Conservation (phyloP, 805 yeast species). For the Candida koratica region DNA sequence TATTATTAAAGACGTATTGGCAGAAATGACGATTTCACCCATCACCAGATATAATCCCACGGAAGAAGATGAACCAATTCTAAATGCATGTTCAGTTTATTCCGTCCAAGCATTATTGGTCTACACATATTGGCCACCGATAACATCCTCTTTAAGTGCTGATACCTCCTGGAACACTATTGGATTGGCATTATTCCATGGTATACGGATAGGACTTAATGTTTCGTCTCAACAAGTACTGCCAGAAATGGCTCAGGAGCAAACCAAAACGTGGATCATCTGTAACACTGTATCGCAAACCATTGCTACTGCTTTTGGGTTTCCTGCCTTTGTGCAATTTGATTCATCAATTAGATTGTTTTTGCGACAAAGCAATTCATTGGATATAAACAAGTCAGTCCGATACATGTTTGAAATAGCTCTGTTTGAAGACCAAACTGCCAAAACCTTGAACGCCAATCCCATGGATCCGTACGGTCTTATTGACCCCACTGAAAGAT, state of each 20-base stretch:
- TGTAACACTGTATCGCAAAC: slow-evolving; percentile 88
- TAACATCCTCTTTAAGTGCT: slow-evolving; percentile 89
- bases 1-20: slow-evolving; percentile 67
- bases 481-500: slow-evolving; percentile 63
- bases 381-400: slow-evolving; percentile 53
- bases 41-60: slow-evolving; percentile 79
- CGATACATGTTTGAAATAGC: slow-evolving; percentile 79
- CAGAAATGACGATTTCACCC: slow-evolving; percentile 87
- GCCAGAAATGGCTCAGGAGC: slow-evolving; percentile 59
- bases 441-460: slow-evolving; percentile 70
- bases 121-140: slow-evolving; percentile 93
- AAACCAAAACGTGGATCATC: slow-evolving; percentile 86
- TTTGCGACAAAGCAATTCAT: slow-evolving; percentile 39
- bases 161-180: slow-evolving; percentile 95
- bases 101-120: slow-evolving; percentile 90
- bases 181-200: slow-evolving; percentile 90
- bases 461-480: slow-evolving; percentile 63
- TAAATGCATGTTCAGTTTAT: slow-evolving; percentile 86
- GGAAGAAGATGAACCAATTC: slow-evolving; percentile 73
- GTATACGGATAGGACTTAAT: slow-evolving; percentile 86
- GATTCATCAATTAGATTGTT: slow-evolving; percentile 63
- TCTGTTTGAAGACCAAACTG: slow-evolving; percentile 80
- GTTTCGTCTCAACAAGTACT: slow-evolving; percentile 48
- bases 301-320: slow-evolving; percentile 89
- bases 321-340: slow-evolving; percentile 86